A percentile compares a stretch with the other conserved stretches of the same genome.
Conservation (phyloP, 345 rosid genomes). For the Brassica cretica region DNA sequence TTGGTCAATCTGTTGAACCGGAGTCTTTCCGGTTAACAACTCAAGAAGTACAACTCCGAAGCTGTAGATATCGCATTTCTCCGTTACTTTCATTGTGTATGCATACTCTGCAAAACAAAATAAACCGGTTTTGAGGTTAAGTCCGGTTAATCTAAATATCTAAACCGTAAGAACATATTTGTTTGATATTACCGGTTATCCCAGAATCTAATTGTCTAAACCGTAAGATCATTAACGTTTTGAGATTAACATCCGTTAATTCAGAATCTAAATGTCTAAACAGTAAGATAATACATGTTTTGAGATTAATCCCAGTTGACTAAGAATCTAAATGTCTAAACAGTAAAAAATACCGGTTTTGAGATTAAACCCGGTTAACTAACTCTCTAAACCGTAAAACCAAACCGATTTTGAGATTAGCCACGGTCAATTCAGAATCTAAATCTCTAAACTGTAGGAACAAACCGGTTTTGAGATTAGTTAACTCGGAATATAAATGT, state of each 20-base stretch:
- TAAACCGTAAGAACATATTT: neutral
- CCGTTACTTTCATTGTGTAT: slow-evolving; percentile 93
- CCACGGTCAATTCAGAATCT: neutral
- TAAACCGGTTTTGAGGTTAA: neutral
- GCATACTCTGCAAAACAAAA: slow-evolving; percentile 67
- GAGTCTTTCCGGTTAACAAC: slow-evolving; percentile 78
- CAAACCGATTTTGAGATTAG: neutral
- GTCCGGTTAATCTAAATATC: neutral
- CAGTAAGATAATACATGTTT: neutral
- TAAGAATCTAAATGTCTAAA: neutral
- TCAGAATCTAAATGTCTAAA: neutral
- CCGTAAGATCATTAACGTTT: neutral
- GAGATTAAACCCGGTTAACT: neutral
- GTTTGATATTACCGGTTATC: neutral
- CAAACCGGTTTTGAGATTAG: neutral
- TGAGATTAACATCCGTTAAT: neutral
- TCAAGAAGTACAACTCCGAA: slow-evolving; percentile 85
- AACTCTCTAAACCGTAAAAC: neutral
- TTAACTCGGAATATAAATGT: neutral
- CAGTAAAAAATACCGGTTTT: neutral
- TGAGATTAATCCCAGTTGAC: neutral
- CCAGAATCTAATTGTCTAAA: neutral
- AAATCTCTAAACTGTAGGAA: neutral
- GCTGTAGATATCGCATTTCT: slow-evolving; percentile 95
- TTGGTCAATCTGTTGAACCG: slow-evolving; percentile 81